These are phyloP conservation scores for Simplicillium aogashimaense DNA, from an alignment of 2,329 filamentous ascomycete species.

Conservation along the genomic window DNA sequence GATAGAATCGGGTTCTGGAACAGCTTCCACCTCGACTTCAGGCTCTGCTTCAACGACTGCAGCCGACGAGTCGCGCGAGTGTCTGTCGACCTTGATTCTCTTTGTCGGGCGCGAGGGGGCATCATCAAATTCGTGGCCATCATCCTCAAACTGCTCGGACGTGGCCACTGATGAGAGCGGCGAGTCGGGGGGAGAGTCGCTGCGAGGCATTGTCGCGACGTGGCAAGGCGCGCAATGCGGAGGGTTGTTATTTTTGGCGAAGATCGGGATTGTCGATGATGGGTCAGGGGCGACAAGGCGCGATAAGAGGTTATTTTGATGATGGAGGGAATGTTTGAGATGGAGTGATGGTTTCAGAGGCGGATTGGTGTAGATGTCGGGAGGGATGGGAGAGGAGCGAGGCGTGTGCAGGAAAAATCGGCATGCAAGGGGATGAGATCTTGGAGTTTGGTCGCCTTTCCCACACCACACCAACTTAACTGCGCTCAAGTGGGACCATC, in stretches of 20 bases:
- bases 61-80: slow-evolving; percentile 35
- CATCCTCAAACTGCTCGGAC: slow-evolving; percentile 36
- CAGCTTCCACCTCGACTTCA: slow-evolving; percentile 21
- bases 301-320: too few relatives aligned
- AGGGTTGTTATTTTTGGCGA: not conserved
- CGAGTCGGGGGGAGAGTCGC: slow-evolving; percentile 31
- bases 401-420: too few relatives aligned
- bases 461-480: too few relatives aligned
- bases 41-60: slow-evolving; percentile 29
- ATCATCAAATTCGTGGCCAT: slow-evolving; percentile 28
- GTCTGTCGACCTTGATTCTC: slow-evolving; percentile 34
- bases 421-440: too few relatives aligned
- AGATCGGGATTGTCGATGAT: too few relatives aligned
- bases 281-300: too few relatives aligned
- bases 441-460: too few relatives aligned
- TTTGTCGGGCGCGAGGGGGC: slow-evolving; percentile 32
- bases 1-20: slow-evolving; percentile 40
- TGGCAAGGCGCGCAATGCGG: not conserved
- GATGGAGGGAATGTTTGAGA: slow-evolving; percentile 3
- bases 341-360: too few relatives aligned
- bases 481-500: too few relatives aligned
- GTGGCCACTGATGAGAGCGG: slow-evolving; percentile 37
- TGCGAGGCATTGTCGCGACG: slow-evolving; percentile 22
- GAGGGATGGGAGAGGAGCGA: too few relatives aligned
- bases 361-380: too few relatives aligned